Percentiles rank a stretch among this genome's conserved stretches.
phyloP scores from a whole-genome alignment of 257 asterid species.

The Scutellaria minor region DNA sequence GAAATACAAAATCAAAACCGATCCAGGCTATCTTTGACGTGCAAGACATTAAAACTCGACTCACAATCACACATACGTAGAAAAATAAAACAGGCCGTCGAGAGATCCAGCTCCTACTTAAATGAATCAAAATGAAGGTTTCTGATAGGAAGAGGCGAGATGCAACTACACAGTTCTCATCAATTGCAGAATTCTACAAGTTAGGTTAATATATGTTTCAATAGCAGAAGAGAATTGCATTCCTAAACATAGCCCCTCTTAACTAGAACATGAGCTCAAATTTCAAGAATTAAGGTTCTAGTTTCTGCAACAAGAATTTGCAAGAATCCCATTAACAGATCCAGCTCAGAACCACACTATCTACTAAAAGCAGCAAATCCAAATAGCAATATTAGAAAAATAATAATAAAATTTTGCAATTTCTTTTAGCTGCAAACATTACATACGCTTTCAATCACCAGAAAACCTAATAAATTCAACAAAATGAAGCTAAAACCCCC shows the following conservation, averaged over 20 bases:
- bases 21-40: not conserved
- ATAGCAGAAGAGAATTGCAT: not conserved
- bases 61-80: not conserved
- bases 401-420: not conserved
- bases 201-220: not conserved
- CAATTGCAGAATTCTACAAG: not conserved
- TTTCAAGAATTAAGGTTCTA: not conserved
- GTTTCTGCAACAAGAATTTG: not conserved
- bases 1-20: not conserved
- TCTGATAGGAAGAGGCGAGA: not conserved
- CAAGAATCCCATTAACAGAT: constrained; percentile 26
- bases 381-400: not conserved
- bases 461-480: not conserved
- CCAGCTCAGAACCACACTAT: constrained; percentile 25
- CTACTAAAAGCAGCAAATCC: not conserved
- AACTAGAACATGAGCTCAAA: constrained; percentile 18
- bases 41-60: not conserved
- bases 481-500: constrained; percentile 9
- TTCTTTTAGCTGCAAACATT: not conserved
- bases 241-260: constrained; percentile 1
- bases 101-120: not conserved
- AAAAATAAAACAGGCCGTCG: not conserved
- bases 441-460: not conserved
- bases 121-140: not conserved
- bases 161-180: not conserved